A percentile compares a stretch with the other conserved stretches of the same genome.
Conservation (phyloP, 331 rosid species). For the Malus hybrid region DNA sequence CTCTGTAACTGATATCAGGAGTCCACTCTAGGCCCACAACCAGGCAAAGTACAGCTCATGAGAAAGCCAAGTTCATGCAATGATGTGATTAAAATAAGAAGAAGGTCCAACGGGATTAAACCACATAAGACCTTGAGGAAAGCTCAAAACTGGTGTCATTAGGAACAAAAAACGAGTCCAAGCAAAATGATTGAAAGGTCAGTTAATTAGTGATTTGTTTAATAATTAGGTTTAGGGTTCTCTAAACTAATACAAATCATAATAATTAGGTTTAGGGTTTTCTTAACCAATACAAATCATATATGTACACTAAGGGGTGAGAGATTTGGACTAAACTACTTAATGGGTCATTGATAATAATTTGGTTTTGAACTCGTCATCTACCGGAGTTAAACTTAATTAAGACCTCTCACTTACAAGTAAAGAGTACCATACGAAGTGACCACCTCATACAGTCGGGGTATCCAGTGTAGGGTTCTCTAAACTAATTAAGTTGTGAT, state of each 20-base stretch:
- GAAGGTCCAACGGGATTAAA: constrained; percentile 18
- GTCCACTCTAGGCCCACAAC: constrained; percentile 53
- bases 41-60: constrained; percentile 63
- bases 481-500: constrained; percentile 8
- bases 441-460: neutral
- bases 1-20: constrained; percentile 54
- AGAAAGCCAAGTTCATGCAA: constrained; percentile 39
- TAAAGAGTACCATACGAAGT: too few relatives aligned
- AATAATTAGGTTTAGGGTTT: constrained; percentile 3
- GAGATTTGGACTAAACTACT: neutral
- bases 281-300: too few relatives aligned
- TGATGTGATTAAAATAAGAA: constrained; percentile 38
- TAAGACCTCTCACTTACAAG: neutral
- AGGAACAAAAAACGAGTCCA: constrained; percentile 19
- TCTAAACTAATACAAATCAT: neutral
- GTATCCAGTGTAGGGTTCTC: neutral
- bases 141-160: constrained; percentile 10
- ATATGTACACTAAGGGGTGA: neutral
- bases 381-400: neutral
- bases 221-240: constrained; percentile 4
- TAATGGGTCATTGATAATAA: neutral
- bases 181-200: constrained; percentile 41
- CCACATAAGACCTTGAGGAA: constrained; percentile 17
- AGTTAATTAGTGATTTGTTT: constrained; percentile 19
- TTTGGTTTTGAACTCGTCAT: neutral